Evolutionary conservation across 2,329 filamentous ascomycete species (phyloP).

Genomic region (Talaromyces rugulosus): DNA sequence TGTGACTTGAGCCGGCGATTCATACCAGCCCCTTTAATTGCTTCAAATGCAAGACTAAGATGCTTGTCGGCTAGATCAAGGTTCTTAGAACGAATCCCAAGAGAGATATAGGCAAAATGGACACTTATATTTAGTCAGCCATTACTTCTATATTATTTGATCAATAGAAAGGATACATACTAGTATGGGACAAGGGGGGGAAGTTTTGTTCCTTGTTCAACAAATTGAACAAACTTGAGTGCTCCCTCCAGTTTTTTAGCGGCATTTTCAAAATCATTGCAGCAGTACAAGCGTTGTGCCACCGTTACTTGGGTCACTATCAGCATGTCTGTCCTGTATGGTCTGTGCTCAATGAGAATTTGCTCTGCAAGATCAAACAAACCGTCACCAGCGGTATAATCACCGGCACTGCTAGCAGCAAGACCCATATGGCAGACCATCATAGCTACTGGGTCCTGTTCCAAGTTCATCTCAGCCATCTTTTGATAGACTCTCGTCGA

Average conservation of each 20-base stretch:
- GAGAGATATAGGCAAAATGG: background rate
- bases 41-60: background rate
- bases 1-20: background rate
- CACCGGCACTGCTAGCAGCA: background rate
- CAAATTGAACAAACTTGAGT: background rate
- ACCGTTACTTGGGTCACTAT: background rate
- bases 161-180: background rate
- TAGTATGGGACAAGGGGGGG: no score
- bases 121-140: background rate
- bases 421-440: background rate
- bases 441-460: no score
- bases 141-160: background rate
- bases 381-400: accelerated
- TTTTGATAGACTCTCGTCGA: no score
- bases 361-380: background rate
- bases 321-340: no score
- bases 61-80: background rate
- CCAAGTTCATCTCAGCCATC: no score
- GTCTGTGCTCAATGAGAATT: no score
- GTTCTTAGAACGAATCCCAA: background rate
- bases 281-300: background rate
- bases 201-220: no score
- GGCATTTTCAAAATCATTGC: background rate
- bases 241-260: background rate
- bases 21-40: background rate